Evolutionary conservation across 2,329 filamentous ascomycete species (phyloP), one percentile per base, ranked within the genome.

Genomic region (Trichoderma guizhouense): DNA sequence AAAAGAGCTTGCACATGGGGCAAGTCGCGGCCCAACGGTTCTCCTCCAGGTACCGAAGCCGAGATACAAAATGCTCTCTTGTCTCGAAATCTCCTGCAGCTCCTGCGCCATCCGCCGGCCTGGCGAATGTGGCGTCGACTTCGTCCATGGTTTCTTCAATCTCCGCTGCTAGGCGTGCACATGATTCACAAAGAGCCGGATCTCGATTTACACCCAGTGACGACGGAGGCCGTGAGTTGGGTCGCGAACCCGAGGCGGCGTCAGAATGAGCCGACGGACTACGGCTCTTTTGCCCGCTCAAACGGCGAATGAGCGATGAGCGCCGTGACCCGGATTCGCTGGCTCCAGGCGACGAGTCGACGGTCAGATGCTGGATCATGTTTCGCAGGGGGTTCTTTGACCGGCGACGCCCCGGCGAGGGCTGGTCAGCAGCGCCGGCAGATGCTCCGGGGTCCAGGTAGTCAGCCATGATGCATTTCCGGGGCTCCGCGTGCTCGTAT

Each of bases 301-400:
- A 74, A 11, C 80, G 77, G 34, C 80, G 79, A n/a, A 81, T 81
- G 65, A 81, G 75, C 9, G 79, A 81, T 12, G 74, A 73, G 57
- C 78, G 77, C n/a, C 78, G 75, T 2, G 78, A 75, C 21, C 76
- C 74, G 30, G 76, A 75, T 8, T 80, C 76, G 34, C 78, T 74
- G 39, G 77, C 74, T 7, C 78, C 75, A 8, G 77, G 73, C 3
- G 72, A 43, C 5, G 69, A 69, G 34, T 81, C 80, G 64, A 81
- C 80, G 36, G 80, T 80, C 62, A 81, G 79, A 71, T 81, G 80
- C 72, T 81, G 79, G 77, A 81, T 81, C 79, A 81, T 81, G 71
- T 78, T 81, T 65, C 76, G 78, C 61, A 81, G 75, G 65, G 79
- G 79, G 72, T 81, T 81, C 75, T 77, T 79, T 63, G 79, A 81